A percentile compares a stretch with the other conserved stretches of the same genome.
These are phyloP conservation scores for Penicillium vulpinum DNA, from an alignment of 2,329 filamentous ascomycete species.

Conservation along the genomic window DNA sequence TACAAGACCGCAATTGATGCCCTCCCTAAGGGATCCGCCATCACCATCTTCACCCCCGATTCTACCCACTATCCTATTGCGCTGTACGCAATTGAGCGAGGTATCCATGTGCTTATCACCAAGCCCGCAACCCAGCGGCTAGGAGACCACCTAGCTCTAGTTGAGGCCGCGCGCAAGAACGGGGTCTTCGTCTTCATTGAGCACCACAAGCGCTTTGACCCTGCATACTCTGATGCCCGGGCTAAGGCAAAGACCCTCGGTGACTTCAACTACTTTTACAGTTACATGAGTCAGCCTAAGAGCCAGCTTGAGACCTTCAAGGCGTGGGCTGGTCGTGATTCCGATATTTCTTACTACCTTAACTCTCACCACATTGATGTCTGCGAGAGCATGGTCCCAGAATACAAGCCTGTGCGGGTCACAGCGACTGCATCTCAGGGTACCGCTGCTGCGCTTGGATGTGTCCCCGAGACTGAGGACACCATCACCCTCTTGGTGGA, in stretches of 20 bases:
- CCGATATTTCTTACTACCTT: slow-evolving; percentile 93
- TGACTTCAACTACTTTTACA: slow-evolving; percentile 98
- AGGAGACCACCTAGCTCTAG: slow-evolving; percentile 72
- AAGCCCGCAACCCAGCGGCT: slow-evolving; percentile 90
- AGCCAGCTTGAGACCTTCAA: slow-evolving; percentile 92
- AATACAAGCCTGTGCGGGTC: slow-evolving; percentile 74
- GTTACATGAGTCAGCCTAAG: slow-evolving; percentile 93
- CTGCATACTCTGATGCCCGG: slow-evolving; percentile 84
- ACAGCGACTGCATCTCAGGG: slow-evolving; percentile 79
- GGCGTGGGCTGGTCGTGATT: slow-evolving; percentile 87
- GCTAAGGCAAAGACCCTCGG: slow-evolving; percentile 74
- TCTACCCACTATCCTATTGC: slow-evolving; percentile 91
- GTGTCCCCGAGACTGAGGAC: slow-evolving; percentile 79
- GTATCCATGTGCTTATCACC: slow-evolving; percentile 88
- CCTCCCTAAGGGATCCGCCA: slow-evolving; percentile 77
- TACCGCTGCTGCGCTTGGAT: slow-evolving; percentile 75
- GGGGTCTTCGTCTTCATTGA: slow-evolving; percentile 90
- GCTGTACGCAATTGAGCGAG: slow-evolving; percentile 83
- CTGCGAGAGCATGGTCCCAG: slow-evolving; percentile 86
- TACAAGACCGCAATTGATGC: slow-evolving; percentile 89
- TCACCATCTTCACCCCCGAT: slow-evolving; percentile 95
- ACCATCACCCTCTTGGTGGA: slow-evolving; percentile 89
- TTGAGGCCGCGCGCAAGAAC: slow-evolving; percentile 69
- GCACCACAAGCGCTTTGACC: slow-evolving; percentile 96
- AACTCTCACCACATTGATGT: slow-evolving; percentile 95